Conservation (phyloP, 768 basidiomycete genomes). For the Amanita phalloides region DNA sequence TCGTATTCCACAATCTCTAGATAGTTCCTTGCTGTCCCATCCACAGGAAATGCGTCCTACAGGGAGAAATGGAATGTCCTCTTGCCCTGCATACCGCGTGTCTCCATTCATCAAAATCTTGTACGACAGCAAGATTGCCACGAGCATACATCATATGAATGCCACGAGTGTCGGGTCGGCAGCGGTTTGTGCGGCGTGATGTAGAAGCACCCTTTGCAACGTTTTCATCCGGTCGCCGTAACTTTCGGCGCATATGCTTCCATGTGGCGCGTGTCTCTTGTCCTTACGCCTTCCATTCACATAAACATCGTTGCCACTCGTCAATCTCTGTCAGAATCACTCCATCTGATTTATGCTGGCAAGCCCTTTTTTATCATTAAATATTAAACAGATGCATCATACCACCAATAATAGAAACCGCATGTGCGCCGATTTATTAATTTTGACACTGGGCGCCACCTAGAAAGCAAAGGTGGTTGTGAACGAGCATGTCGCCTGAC, state of each 20-base stretch:
- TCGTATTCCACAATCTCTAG: background rate
- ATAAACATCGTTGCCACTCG: background rate
- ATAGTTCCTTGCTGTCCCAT: too few species aligned
- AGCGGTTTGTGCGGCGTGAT: constrained; percentile 1
- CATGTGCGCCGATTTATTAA: background rate
- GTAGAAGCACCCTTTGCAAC: background rate
- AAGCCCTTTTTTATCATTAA: background rate
- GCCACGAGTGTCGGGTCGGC: background rate
- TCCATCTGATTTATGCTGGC: background rate
- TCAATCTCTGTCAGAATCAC: constrained; percentile 1
- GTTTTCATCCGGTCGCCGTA: constrained; percentile 4
- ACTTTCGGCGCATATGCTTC: constrained; percentile 1
- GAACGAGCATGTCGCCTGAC: background rate
- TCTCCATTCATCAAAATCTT: background rate
- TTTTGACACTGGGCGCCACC: background rate
- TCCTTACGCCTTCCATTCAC: background rate
- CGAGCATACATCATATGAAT: constrained; percentile 1
- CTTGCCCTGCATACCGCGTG: background rate
- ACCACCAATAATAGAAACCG: background rate
- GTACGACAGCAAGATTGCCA: background rate
- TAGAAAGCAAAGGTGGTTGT: background rate
- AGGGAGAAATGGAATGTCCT: background rate
- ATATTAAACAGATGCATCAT: background rate
- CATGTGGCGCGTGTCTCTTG: constrained; percentile 2
- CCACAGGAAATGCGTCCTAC: background rate